Evolutionary conservation across 306 rosid species (phyloP), one percentile per base, ranked within the genome.

Genomic region (Rubus parviflorus): DNA sequence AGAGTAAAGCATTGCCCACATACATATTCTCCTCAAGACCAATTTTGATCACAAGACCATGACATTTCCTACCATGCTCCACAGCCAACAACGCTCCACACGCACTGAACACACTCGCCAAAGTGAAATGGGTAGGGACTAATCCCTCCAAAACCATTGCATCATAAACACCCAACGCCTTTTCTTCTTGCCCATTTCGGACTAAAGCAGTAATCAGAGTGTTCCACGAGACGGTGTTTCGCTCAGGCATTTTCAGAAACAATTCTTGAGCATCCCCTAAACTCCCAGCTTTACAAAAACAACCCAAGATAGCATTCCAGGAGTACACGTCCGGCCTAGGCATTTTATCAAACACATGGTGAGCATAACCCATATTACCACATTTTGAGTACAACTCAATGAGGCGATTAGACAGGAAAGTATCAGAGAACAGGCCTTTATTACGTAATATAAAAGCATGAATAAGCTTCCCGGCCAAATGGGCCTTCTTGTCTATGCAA

Each of bases 151-250:
- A 68, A 77, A 87, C 79, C 84, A 90, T 72, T 2, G 81, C 64
- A 66, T 88, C 86, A 62, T 85, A 92, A 9, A 87, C 81, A 53
- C 85, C 83, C 79, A 92, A 66, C 1, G 90, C 93, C 4, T 88
- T 78, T 46, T 77, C 77, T 73, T 83, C 88, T 52, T 69, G 79
- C 53, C 93, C 90, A 72, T 77, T 79, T 23, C 87, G 86, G 2
- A 83, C 83, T 75, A 92, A 84, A 23, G 93, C 75, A 67, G 85
- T 84, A 20, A 92, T 88, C 37, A 89, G 38, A 30, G 88, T 85
- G 80, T 92, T 92, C 86, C 92, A 78, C 0, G 97, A 89, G 8
- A 91, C 93, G 0, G 84, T 77, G 72, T 89, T 92, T 74, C 93
- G 77, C 70, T 89, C 88, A 3, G 97, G 93, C 90, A 92, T 89